Base-by-base conservation (phyloP, 495 filamentous ascomycete genomes). In the Penicilliopsis zonata region DNA sequence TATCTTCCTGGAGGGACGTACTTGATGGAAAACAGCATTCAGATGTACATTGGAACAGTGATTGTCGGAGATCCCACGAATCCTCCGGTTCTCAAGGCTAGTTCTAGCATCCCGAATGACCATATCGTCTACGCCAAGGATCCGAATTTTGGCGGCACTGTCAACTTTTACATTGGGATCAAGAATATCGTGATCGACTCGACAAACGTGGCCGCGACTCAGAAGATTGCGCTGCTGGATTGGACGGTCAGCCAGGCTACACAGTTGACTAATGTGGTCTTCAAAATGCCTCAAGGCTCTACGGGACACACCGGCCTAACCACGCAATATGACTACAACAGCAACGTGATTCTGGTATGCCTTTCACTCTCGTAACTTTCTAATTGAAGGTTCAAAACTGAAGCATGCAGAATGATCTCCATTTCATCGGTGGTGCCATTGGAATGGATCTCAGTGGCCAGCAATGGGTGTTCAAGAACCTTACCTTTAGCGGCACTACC, bases 171-270 rank as follows among this genome's bases (percentile, higher is more conserved):
- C 21, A 54, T 59, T 10, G 57, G 47, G 2, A 48, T 63, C 18
- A 65, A 62, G 40, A 63, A 65, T 29, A 26, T 65, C 4, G 34
- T 59, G 1, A 28, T 65, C 9, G 61, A 63, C 21, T 54, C 60
- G 1, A 62, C 49, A 0, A 34, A 22, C 10, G 33, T 63, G 9
- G 34, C 42, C 26, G 14, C 42, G 5, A 27, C 32, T 9, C 43
- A 40, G 25, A 30, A 38, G 1, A 40, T 69, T 8, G 44, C 46
- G 9, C 43, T 62, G 3, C 44, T 67, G 1, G 56, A 60, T 36
- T 86, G 81, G 81, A 76, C 76, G 0, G 77, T 77, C 14, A 74
- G 76, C 9, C 54, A 83, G 44, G 76, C 75, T 5, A 76, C 76
- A n/a, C 78, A 75, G 37, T 51, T 83, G 30, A 76, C 81, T 36